Evolutionary conservation across 2,329 filamentous ascomycete species (phyloP).

Genomic region (Blastomyces percursus): DNA sequence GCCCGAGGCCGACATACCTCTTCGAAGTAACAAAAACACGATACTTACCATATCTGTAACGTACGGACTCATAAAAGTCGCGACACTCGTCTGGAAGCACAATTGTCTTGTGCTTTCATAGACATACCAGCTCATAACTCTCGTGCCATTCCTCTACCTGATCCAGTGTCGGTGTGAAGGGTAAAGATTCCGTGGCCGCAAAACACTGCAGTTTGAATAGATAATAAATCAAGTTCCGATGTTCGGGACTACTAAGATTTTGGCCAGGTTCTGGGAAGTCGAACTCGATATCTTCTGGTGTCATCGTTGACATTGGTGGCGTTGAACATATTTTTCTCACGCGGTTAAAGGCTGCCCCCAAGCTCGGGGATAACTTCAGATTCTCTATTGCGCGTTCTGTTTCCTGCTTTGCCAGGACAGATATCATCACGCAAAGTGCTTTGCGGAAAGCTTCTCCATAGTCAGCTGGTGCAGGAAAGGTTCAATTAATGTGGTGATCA

Average conservation of each 20-base stretch:
- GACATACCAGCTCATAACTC: neutral
- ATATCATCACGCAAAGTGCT: conserved; percentile 9
- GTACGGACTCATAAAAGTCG: conserved; percentile 5
- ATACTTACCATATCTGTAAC: conserved; percentile 7
- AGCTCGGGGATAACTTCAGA: neutral
- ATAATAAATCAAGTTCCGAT: neutral
- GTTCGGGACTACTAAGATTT: conserved; percentile 1
- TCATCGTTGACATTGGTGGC: neutral
- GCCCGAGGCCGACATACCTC: conserved; percentile 11
- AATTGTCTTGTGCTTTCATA: conserved; percentile 1
- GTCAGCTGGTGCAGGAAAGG: conserved; percentile 6
- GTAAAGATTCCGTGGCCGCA: neutral
- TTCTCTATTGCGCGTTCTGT: neutral
- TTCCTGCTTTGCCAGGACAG: conserved; percentile 6
- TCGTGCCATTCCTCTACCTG: conserved; percentile 3
- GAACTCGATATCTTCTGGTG: conserved; percentile 1
- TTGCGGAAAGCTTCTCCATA: conserved; percentile 10
- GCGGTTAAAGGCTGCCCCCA: neutral
- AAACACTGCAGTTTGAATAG: conserved; percentile 6
- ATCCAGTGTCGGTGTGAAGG: conserved; percentile 7
- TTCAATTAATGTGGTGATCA: conserved; percentile 3
- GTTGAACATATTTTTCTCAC: conserved; percentile 1
- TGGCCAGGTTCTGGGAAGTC: neutral
- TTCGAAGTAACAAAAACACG: conserved; percentile 11
- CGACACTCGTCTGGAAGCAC: neutral